These are phyloP conservation scores for Metroxylon sagu DNA, from an alignment of 176 grass and related monocot species.

Conservation along the genomic window DNA sequence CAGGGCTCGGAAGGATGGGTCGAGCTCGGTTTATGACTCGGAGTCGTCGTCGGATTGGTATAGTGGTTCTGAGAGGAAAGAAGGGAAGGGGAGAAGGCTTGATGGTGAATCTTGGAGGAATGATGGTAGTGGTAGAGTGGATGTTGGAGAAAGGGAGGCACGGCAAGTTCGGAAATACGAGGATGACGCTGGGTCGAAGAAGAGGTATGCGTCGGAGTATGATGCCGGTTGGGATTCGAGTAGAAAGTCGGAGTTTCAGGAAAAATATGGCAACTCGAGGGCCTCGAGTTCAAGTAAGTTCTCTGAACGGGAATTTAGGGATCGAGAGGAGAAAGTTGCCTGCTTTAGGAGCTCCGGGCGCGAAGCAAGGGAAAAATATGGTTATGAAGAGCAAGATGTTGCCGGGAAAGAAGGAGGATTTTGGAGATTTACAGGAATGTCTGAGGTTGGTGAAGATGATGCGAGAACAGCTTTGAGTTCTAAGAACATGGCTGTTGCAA, in stretches of 20 bases:
- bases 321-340: neutral
- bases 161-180: neutral
- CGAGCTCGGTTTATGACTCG: neutral
- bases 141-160: neutral
- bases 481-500: constrained; percentile 1
- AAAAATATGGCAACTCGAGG: neutral
- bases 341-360: neutral
- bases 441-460: neutral
- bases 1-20: constrained; percentile 6
- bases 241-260: neutral
- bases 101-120: neutral
- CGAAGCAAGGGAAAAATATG: neutral
- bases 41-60: too few relatives aligned
- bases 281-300: neutral
- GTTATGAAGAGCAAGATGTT: neutral
- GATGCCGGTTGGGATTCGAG: neutral
- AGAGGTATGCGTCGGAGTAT: too few relatives aligned
- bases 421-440: neutral
- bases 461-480: neutral
- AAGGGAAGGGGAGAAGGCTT: neutral
- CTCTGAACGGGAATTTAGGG: neutral
- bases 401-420: neutral
- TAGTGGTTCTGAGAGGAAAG: neutral
- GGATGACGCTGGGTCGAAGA: neutral
- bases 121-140: neutral